Base-by-base conservation (phyloP, 352 stramenopile species). In the Aphanomyces invadans region DNA sequence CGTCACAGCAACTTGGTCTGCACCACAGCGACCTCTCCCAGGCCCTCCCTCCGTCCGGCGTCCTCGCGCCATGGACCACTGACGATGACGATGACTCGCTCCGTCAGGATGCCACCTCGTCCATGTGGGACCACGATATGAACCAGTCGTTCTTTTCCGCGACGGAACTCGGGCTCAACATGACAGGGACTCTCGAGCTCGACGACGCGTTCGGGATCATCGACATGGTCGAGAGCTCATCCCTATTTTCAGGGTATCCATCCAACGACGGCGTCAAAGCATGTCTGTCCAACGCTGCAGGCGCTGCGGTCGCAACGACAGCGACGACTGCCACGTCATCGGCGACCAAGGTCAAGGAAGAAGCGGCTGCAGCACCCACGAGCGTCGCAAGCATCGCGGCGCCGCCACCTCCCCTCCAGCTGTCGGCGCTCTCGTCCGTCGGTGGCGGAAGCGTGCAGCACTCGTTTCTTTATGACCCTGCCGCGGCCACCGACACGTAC, bases 201-300 rank as follows among this genome's bases (percentile, higher is more conserved):
- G 60, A 67, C 49, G 60, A 67, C 32, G 60, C 60, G 3, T 67
- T 67, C 33, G 60, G 60, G 5, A 67, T 67, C 49, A 67, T 67
- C 49, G 60, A 67, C 42, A 67, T 67, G 60, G 60, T 67, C 32
- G 60, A 67, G 25, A 67, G 60, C 49, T 67, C 60, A 31, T 67
- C 60, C 29, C 49, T 67, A n/a, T 67, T 67, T 23, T 67, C 60
- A 28, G 48, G 60, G 28, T 67, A 57, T 33, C 23, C 48, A 12
- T n/a, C 25, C n/a, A 26, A 67, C 17, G 59, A 66, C n/a, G n/a
- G n/a, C n/a, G n/a, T n/a, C n/a, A n/a, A n/a, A n/a, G n/a, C n/a
- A n/a, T n/a, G n/a, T n/a, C n/a, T n/a, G n/a, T n/a, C n/a, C n/a
- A n/a, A n/a, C n/a, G n/a, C n/a, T n/a, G n/a, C n/a, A 4, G 9